These are phyloP conservation scores for Scedosporium minutisporum DNA, from an alignment of 2,329 filamentous ascomycete species.

Conservation along the genomic window DNA sequence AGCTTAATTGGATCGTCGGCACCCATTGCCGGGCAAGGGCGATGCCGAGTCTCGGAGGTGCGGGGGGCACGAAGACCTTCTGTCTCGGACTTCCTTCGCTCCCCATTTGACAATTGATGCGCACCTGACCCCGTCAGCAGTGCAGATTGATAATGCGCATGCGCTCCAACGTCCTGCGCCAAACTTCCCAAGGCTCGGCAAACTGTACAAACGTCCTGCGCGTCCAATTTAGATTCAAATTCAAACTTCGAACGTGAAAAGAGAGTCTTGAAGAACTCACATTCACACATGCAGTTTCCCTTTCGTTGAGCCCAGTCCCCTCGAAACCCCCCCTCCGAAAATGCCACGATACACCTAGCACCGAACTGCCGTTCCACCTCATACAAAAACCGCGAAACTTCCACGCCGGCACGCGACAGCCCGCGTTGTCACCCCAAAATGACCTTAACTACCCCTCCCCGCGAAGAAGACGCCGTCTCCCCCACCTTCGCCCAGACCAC, in stretches of 20 bases:
- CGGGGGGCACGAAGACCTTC: no score
- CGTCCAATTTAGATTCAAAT: no score
- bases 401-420: no score
- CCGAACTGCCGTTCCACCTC: conserved; percentile 1
- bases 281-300: neutral
- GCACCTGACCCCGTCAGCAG: neutral
- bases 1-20: no score
- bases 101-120: neutral
- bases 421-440: conserved; percentile 9
- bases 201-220: no score
- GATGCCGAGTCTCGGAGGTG: no score
- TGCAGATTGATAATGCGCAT: neutral
- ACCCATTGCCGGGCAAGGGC: no score
- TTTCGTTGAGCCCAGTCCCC: no score
- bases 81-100: neutral
- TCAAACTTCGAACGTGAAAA: no score
- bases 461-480: conserved; percentile 9
- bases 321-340: no score
- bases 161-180: neutral
- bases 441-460: neutral
- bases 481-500: conserved; percentile 31
- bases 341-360: neutral
- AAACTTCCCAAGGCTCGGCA: neutral
- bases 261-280: no score
- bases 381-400: neutral